phyloP scores from a whole-genome alignment of 495 filamentous ascomycete species.

The Hyaloscypha variabilis region DNA sequence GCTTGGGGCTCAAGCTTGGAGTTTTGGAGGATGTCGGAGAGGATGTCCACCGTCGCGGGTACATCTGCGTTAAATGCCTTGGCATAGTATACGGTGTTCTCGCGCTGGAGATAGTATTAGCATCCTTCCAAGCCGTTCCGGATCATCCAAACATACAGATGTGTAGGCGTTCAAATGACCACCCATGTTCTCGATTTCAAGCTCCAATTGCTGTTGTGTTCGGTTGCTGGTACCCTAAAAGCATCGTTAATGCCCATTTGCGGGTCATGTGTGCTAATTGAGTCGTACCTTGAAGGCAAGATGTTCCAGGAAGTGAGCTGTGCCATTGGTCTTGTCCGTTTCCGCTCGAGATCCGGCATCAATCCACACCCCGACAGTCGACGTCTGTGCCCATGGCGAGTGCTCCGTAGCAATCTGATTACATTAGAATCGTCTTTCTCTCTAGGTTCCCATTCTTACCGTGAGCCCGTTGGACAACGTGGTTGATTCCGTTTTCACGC shows the following conservation, averaged over 20 bases:
- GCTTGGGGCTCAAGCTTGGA: constrained; percentile 91
- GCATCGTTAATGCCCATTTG: constrained; percentile 28
- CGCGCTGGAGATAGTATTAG: constrained; percentile 61
- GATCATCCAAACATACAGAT: constrained; percentile 67
- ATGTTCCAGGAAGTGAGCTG: constrained; percentile 99
- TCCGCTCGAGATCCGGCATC: constrained; percentile 98
- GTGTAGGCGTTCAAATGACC: constrained; percentile 99
- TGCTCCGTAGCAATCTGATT: constrained; percentile 92
- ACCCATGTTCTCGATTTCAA: constrained; percentile 99
- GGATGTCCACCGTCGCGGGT: constrained; percentile 93
- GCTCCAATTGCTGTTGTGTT: constrained; percentile 93
- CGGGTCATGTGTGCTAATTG: constrained; percentile 16
- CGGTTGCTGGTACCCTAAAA: constrained; percentile 82
- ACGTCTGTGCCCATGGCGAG: constrained; percentile 97
- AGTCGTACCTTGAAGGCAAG: constrained; percentile 92
- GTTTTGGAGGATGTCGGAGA: constrained; percentile 98
- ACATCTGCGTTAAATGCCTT: constrained; percentile 98
- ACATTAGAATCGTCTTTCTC: constrained; percentile 18
- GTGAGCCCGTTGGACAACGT: constrained; percentile 97
- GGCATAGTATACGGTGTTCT: constrained; percentile 99
- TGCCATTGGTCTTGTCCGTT: constrained; percentile 98
- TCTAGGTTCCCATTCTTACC: constrained; percentile 54
- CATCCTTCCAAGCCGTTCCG: constrained; percentile 8
- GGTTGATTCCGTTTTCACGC: constrained; percentile 84
- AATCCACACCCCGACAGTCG: constrained; percentile 98